Conservation (phyloP, 441 rosid species). For the Corymbia citriodora region DNA sequence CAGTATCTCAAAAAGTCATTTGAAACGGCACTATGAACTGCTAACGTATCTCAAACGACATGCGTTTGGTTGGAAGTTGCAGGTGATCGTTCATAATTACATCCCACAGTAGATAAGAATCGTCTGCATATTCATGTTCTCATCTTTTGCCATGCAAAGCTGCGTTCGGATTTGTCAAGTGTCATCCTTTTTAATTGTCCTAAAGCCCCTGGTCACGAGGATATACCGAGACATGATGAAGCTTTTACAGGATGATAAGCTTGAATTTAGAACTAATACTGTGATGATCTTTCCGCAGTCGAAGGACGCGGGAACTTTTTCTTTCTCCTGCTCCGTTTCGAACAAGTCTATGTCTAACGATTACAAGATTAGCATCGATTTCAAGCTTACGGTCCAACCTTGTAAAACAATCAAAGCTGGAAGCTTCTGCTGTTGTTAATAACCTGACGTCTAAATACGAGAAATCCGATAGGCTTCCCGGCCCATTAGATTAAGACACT, state of each 20-base stretch:
- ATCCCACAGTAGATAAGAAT: background rate
- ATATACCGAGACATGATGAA: background rate
- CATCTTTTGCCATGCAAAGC: background rate
- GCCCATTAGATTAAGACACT: background rate
- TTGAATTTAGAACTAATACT: background rate
- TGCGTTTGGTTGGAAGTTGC: background rate
- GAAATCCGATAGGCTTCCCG: background rate
- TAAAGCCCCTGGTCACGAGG: background rate
- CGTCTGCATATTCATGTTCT: background rate
- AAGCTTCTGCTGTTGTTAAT: background rate
- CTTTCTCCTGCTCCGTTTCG: background rate
- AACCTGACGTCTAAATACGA: background rate
- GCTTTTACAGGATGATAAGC: background rate
- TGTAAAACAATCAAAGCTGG: background rate
- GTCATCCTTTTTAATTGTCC: background rate
- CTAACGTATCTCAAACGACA: background rate
- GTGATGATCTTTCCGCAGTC: background rate
- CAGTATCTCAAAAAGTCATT: background rate
- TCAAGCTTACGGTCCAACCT: background rate
- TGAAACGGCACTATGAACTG: background rate
- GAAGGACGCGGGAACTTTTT: background rate
- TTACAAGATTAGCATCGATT: background rate
- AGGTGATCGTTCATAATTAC: background rate
- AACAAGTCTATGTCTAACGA: background rate
- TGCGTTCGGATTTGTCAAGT: background rate